Percentiles rank a stretch among this genome's conserved stretches.
Conservation (phyloP, 1,284 basidiomycete species). For the Wolfiporia cocos region DNA sequence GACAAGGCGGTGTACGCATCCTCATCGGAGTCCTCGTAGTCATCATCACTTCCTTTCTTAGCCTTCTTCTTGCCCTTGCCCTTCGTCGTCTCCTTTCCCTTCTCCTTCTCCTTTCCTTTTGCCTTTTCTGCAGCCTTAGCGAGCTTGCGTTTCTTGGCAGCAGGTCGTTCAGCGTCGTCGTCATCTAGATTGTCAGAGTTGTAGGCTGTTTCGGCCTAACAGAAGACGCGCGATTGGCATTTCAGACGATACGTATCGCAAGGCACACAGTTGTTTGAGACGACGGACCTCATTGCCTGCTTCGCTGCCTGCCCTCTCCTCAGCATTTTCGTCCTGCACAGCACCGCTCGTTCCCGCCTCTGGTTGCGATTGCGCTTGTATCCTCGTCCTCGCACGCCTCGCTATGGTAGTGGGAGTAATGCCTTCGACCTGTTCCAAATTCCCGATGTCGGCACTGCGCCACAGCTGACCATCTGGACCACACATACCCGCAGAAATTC, state of each 20-base stretch:
- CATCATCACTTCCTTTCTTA: slow-evolving; percentile 40
- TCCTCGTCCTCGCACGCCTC: slow-evolving; percentile 42
- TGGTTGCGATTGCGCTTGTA: slow-evolving; percentile 29
- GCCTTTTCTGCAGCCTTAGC: slow-evolving; percentile 33
- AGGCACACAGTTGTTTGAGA: no score
- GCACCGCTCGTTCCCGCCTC: slow-evolving; percentile 44
- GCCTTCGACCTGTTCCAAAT: slow-evolving; percentile 58
- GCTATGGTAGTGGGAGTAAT: slow-evolving; percentile 70
- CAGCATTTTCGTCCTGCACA: slow-evolving; percentile 13
- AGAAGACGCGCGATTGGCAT: no score
- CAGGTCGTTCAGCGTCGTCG: slow-evolving; percentile 33
- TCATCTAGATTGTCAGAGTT: slow-evolving; percentile 74
- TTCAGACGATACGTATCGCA: no score
- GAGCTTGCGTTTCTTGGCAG: slow-evolving; percentile 39
- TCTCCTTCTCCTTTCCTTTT: slow-evolving; percentile 33
- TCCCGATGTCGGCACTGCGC: neutral
- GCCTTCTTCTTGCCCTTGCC: slow-evolving; percentile 16
- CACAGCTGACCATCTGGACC: neutral
- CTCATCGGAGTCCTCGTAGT: slow-evolving; percentile 36
- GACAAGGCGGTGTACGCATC: slow-evolving; percentile 57
- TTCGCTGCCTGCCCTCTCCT: slow-evolving; percentile 26
- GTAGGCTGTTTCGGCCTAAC: no score
- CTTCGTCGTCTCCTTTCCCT: slow-evolving; percentile 35
- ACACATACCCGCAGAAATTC: slow-evolving; percentile 78
- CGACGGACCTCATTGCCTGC: slow-evolving; percentile 14